Evolutionary conservation across 2,329 filamentous ascomycete species (phyloP), one percentile per base, ranked within the genome.

Genomic region (Aureobasidium lini): DNA sequence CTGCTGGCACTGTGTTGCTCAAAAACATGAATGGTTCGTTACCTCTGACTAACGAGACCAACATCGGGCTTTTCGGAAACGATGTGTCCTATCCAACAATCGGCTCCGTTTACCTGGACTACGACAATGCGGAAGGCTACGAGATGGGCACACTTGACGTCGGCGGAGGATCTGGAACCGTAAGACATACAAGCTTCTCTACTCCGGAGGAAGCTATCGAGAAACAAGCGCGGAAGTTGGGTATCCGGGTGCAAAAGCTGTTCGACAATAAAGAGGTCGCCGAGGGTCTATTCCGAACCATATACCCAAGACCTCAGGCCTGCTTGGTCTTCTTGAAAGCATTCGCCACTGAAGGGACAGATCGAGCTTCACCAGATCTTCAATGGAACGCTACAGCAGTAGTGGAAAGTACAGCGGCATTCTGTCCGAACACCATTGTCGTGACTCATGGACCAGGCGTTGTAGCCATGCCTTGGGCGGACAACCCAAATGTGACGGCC

Each of bases 361-460:
- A 81, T 60, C 72, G 78, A 36, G 77, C 74, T 59, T 73, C 78
- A 62, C 69, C 79, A 13, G 72, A 78, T 40, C 72, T 75, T 13
- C 79, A 76, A 76, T 67, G 71, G 63, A 72, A 74, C 32, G 59
- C 53, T 23, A 59, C 61, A 15, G 62, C 47, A 1, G 61, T 96
- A 57, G 86, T 96, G 73, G 82, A 87, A 73, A 89, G 86, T 48
- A 89, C 95, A 11, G 84, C 89, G 0, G 79, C 84, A 9, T 70
- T 83, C 62, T 90, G 86, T 77, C 84, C 85, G 75, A 95, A 95
- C 79, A 95, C 90, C 11, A 87, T 96, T 62, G 88, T 96, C 11
- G 84, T 96, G 60, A 86, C 96, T 58, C 92, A 96, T 76, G 89
- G 88, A 1, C 82, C 85, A 1, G 90, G 90, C 0, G 87, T 93